phyloP scores from a whole-genome alignment of 257 asterid species.

The Solanum lycopersicoides region DNA sequence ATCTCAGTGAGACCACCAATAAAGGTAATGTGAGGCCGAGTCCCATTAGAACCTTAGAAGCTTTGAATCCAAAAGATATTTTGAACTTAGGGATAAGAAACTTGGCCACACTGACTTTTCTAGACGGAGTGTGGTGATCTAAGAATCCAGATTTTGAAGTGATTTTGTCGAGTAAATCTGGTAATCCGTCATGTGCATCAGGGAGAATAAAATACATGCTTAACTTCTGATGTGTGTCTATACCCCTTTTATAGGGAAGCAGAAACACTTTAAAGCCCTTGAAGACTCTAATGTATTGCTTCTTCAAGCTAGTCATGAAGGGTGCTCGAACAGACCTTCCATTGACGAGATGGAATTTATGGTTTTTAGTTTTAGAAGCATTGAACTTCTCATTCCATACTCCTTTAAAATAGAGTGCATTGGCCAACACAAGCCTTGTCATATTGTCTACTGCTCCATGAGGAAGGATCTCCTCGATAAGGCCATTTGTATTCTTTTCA shows the following conservation, averaged over 20 bases:
- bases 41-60: not conserved
- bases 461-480: slow-evolving; percentile 20
- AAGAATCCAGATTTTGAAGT: slow-evolving; percentile 15
- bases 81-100: slow-evolving; percentile 27
- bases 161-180: slow-evolving; percentile 7
- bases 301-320: slow-evolving; percentile 19
- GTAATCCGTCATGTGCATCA: slow-evolving; percentile 19
- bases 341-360: slow-evolving; percentile 7
- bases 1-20: slow-evolving; percentile 17
- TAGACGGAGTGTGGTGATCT: slow-evolving; percentile 4
- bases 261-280: slow-evolving; percentile 17
- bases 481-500: slow-evolving; percentile 12
- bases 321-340: slow-evolving; percentile 9
- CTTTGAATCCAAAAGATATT: not conserved
- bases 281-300: not conserved
- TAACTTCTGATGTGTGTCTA: slow-evolving; percentile 6
- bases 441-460: not conserved
- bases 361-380: slow-evolving; percentile 8
- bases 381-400: slow-evolving; percentile 17
- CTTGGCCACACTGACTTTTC: slow-evolving; percentile 3
- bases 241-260: slow-evolving; percentile 16
- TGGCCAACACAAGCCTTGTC: slow-evolving; percentile 17
- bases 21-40: slow-evolving; percentile 15
- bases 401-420: slow-evolving; percentile 26
- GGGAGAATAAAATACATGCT: slow-evolving; percentile 23